Evolutionary conservation across 768 basidiomycete species (phyloP), one percentile per base, ranked within the genome.

Genomic region (Calocybe gangraenosa): DNA sequence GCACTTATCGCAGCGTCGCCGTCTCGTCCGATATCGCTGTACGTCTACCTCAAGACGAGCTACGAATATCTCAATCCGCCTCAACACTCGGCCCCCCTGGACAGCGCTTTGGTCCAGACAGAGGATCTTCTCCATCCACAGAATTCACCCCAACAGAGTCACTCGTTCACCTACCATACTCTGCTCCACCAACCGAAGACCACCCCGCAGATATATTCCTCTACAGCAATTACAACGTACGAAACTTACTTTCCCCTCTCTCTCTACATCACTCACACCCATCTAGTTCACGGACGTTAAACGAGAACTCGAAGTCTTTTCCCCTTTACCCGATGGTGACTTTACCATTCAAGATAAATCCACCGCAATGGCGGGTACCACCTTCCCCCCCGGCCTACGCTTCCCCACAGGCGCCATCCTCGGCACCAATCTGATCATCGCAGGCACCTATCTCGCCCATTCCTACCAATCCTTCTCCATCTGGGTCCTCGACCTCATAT

Each of bases 391-490:
- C 0, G 95, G 95, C 10, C 79, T 98, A 35, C 86, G 95, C 7
- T 99, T 99, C 69, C 95, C 95, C 5, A 89, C 92, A 0, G 95
- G 94, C 15, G 91, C 92, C 23, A 83, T 97, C 49, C 70, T 96
- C 6, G 96, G 94, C 22, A 82, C 82, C 23, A 83, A 92, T 62
- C 79, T 99, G 60, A 87, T 99, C 63, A 84, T 98, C 42, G 92
- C 92, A 7, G 95, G 95, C 22, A 95, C 92, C 15, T 96, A 96
- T 60, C 84, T 99, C 47, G 92, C 94, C 0, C 89, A 93, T 58
- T 85, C 87, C 33, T 90, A 89, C 55, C 93, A 95, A 58, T 91
- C 90, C 20, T 99, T 93, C 64, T 93, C 92, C 8, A 87, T 98
- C 47, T 99, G 94, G 94, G 88, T 90, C 1, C 81, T 99, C 36